A percentile compares a stretch with the other conserved stretches of the same genome.
phyloP scores from a whole-genome alignment of 768 basidiomycete genomes.

The Boletus vermiculosoides region DNA sequence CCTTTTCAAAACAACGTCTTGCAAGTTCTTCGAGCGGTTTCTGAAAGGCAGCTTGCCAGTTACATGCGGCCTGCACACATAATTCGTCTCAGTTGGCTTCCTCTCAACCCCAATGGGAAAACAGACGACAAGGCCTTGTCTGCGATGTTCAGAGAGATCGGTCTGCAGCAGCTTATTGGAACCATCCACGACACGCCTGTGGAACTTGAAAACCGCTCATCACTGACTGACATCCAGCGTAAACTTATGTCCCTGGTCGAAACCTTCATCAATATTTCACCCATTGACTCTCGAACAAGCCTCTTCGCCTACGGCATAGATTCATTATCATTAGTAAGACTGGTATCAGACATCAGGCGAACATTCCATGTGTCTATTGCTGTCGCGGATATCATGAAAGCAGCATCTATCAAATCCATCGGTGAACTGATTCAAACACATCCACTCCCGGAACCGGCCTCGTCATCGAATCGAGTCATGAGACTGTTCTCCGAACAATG shows the following conservation, averaged over 20 bases:
- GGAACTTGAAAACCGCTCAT: neutral
- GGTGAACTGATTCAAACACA: constrained; percentile 14
- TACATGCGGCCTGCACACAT: constrained; percentile 55
- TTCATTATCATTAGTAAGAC: constrained; percentile 26
- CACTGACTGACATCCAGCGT: constrained; percentile 31
- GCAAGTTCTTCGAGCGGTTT: constrained; percentile 28
- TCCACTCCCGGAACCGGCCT: neutral
- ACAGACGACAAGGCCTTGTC: constrained; percentile 30
- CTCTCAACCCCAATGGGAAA: constrained; percentile 42
- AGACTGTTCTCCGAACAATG: constrained; percentile 20
- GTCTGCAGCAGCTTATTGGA: constrained; percentile 22
- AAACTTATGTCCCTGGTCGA: constrained; percentile 37
- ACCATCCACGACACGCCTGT: constrained; percentile 1
- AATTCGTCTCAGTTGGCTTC: constrained; percentile 47
- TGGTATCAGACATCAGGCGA: constrained; percentile 26
- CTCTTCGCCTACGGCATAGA: constrained; percentile 37
- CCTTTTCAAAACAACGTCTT: constrained; percentile 35
- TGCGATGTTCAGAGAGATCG: constrained; percentile 24
- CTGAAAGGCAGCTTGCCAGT: constrained; percentile 42
- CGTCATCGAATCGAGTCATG: constrained; percentile 1
- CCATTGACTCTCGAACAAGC: constrained; percentile 21
- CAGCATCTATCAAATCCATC: constrained; percentile 22
- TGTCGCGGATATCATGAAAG: constrained; percentile 33
- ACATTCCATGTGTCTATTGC: constrained; percentile 17
- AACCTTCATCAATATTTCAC: constrained; percentile 18